Percentiles rank a stretch among this genome's conserved stretches.
phyloP scores from a whole-genome alignment of 2,329 filamentous ascomycete genomes.

The Penicillium sp. region DNA sequence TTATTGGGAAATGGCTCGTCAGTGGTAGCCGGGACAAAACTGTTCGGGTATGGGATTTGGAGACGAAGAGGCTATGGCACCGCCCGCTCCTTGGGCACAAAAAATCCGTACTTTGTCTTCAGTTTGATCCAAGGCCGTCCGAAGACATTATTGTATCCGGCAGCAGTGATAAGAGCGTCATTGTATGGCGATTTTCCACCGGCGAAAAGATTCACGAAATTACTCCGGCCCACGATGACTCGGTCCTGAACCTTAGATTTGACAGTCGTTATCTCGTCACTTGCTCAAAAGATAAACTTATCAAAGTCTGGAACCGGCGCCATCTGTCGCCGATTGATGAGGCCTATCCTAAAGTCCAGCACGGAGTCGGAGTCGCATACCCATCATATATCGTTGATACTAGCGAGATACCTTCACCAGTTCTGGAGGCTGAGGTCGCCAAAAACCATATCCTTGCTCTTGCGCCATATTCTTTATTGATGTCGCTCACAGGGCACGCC shows the following conservation, averaged over 20 bases:
- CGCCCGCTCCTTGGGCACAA: constrained; percentile 76
- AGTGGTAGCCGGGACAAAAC: constrained; percentile 91
- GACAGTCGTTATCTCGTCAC: constrained; percentile 91
- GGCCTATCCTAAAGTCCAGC: constrained; percentile 50
- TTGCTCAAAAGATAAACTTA: constrained; percentile 95
- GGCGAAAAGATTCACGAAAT: constrained; percentile 81
- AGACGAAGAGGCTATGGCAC: constrained; percentile 76
- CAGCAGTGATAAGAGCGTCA: constrained; percentile 88
- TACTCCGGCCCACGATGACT: constrained; percentile 79
- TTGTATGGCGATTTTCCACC: constrained; percentile 92
- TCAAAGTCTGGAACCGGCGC: constrained; percentile 91
- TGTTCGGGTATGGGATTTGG: constrained; percentile 87
- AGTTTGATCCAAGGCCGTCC: constrained; percentile 86
- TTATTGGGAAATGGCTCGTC: constrained; percentile 81
- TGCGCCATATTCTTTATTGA: constrained; percentile 76
- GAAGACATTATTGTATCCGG: constrained; percentile 95
- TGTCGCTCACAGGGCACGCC: constrained; percentile 78
- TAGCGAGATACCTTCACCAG: constrained; percentile 44
- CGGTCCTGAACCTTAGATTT: constrained; percentile 90
- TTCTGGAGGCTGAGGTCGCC: constrained; percentile 49
- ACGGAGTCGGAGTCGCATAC: constrained; percentile 51
- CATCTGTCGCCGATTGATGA: constrained; percentile 59
- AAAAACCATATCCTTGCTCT: constrained; percentile 49
- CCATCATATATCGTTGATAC: constrained; percentile 62
- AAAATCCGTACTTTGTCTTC: constrained; percentile 90